phyloP scores from a whole-genome alignment of 2,329 filamentous ascomycete genomes.

The Ilyonectria robusta region DNA sequence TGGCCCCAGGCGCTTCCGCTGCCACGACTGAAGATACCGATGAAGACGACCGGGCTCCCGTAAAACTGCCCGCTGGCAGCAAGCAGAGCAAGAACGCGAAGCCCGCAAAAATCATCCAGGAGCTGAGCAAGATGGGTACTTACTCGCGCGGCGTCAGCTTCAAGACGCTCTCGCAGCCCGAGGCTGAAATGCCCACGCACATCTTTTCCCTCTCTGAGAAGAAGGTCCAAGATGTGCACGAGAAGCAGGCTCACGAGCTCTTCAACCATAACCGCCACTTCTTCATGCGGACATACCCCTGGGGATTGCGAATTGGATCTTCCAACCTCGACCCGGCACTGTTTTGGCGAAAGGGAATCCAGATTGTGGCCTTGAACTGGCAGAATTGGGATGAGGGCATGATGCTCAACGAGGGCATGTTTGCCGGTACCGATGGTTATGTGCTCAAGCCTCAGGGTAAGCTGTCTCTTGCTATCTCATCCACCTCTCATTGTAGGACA shows the following conservation, averaged over 20 bases:
- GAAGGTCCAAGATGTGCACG: conserved; percentile 73
- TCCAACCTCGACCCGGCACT: conserved; percentile 88
- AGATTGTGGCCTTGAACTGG: conserved; percentile 95
- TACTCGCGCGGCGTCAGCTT: conserved; percentile 90
- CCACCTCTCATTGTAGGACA: too few species aligned
- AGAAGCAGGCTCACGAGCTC: conserved; percentile 65
- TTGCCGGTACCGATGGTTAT: conserved; percentile 86
- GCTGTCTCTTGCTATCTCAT: conserved; percentile 8
- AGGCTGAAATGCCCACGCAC: conserved; percentile 74
- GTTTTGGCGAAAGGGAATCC: conserved; percentile 91
- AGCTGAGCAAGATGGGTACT: conserved; percentile 82
- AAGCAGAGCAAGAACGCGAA: conserved; percentile 68
- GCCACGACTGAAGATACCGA: conserved; percentile 52
- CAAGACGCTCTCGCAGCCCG: conserved; percentile 81
- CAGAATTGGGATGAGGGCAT: conserved; percentile 91
- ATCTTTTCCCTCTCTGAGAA: conserved; percentile 79
- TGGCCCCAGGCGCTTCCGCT: conserved; percentile 56
- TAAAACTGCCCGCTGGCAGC: conserved; percentile 56
- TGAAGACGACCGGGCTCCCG: conserved; percentile 56
- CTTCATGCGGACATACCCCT: conserved; percentile 91
- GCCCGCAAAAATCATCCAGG: conserved; percentile 76
- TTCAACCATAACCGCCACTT: conserved; percentile 87
- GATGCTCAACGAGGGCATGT: conserved; percentile 98
- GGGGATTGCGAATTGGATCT: conserved; percentile 83
- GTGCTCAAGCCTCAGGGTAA: conserved; percentile 84